These are phyloP conservation scores for Podila clonocystis DNA, from an alignment of 192 early-diverging fungal species.

Conservation along the genomic window DNA sequence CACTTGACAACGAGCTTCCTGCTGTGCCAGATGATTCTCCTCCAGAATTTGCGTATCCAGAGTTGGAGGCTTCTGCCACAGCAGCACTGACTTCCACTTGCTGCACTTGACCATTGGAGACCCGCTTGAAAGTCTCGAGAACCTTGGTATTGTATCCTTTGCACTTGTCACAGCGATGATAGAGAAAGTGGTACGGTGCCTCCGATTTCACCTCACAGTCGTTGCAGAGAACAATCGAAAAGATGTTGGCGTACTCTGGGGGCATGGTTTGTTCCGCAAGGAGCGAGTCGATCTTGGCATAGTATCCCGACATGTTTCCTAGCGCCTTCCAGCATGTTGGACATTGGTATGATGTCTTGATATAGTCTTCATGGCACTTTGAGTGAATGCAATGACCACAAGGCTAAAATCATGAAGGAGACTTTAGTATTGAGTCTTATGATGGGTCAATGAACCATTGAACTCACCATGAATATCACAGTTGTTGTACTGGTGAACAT, in stretches of 20 bases:
- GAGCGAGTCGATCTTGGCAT: conserved; percentile 83
- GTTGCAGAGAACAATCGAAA: conserved; percentile 88
- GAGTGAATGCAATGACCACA: conserved; percentile 96
- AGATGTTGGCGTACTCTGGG: conserved; percentile 80
- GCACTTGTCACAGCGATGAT: conserved; percentile 93
- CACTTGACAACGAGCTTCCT: neutral
- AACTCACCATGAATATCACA: conserved; percentile 84
- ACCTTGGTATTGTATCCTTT: conserved; percentile 93
- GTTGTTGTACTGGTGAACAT: conserved; percentile 88
- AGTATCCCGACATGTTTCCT: conserved; percentile 84
- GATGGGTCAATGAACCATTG: neutral
- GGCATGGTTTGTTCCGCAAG: conserved; percentile 90
- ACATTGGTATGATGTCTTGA: conserved; percentile 93
- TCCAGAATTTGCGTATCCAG: conserved; percentile 26
- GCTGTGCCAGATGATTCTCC: conserved; percentile 4
- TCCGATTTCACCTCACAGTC: conserved; percentile 90
- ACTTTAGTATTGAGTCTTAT: neutral
- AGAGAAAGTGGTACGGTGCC: conserved; percentile 93
- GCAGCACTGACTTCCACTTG: conserved; percentile 27
- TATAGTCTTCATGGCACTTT: conserved; percentile 83
- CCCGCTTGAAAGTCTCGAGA: conserved; percentile 63
- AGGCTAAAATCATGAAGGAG: conserved; percentile 56
- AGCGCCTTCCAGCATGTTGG: conserved; percentile 95
- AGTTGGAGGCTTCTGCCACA: conserved; percentile 16
- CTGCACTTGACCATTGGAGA: conserved; percentile 29